A percentile compares a stretch with the other conserved stretches of the same genome.
Evolutionary conservation across 1,139 yeast species (phyloP).

Genomic region (Zygoascus sp.): DNA sequence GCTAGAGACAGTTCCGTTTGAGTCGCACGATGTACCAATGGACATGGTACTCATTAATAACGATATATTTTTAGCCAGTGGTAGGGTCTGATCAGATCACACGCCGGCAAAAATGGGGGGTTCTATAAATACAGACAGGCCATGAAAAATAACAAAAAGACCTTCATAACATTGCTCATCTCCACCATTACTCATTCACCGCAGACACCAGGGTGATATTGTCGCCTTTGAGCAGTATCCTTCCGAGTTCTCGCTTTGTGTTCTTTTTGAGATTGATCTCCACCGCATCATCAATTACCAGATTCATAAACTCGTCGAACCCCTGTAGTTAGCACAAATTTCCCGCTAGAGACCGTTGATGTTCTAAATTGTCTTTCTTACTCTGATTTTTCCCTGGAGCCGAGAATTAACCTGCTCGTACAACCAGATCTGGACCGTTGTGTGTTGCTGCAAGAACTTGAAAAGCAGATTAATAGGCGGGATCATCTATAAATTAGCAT

Average conservation of each 20-base stretch:
- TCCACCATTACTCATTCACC: constrained; percentile 36
- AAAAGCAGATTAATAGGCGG: constrained; percentile 93
- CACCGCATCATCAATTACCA: constrained; percentile 85
- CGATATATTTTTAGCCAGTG: background rate
- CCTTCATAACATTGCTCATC: background rate
- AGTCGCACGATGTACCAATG: constrained; percentile 63
- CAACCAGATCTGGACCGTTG: constrained; percentile 78
- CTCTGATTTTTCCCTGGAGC: constrained; percentile 71
- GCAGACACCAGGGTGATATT: constrained; percentile 78
- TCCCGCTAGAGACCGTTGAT: background rate
- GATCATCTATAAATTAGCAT: constrained; percentile 42
- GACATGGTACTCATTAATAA: constrained; percentile 52
- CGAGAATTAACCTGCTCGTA: constrained; percentile 77
- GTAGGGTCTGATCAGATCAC: background rate
- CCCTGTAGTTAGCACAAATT: constrained; percentile 43
- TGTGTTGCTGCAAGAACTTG: constrained; percentile 78
- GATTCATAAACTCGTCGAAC: constrained; percentile 96
- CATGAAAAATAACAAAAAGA: too few species aligned
- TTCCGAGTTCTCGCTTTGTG: constrained; percentile 38
- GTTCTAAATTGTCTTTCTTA: constrained; percentile 22
- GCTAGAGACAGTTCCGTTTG: constrained; percentile 56
- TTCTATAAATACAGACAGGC: background rate
- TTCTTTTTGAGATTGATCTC: constrained; percentile 53
- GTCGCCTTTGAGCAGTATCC: constrained; percentile 85
- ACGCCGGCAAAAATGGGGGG: background rate